These are phyloP conservation scores for Cutaneotrichosporon daszewskae DNA, from an alignment of 1,284 basidiomycete genomes.

Conservation along the genomic window DNA sequence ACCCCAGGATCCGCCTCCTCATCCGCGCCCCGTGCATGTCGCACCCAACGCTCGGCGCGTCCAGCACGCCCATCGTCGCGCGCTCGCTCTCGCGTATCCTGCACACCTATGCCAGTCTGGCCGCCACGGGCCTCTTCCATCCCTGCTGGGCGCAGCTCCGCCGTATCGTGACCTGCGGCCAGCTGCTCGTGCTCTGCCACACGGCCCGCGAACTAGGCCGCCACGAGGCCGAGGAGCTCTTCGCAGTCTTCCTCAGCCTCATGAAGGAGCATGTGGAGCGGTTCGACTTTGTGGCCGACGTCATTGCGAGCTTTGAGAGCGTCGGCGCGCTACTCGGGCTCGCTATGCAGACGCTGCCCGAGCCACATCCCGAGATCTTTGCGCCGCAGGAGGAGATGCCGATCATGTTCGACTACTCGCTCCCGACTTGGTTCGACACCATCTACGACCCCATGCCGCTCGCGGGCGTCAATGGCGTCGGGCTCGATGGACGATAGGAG, in stretches of 20 bases:
- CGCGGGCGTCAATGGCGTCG: too few species aligned
- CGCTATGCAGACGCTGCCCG: too few species aligned
- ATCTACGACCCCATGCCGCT: conserved; percentile 2
- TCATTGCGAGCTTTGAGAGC: conserved; percentile 15
- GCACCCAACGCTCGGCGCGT: conserved; percentile 17
- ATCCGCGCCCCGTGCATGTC: conserved; percentile 18
- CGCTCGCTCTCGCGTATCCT: conserved; percentile 22
- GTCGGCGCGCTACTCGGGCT: too few species aligned
- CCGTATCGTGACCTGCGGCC: conserved; percentile 23
- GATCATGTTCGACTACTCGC: conserved; percentile 17
- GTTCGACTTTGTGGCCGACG: conserved; percentile 15
- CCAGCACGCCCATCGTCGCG: conserved; percentile 17
- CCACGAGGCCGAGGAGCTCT: conserved; percentile 19
- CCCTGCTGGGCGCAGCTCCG: conserved; percentile 26
- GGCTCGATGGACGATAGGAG: too few species aligned
- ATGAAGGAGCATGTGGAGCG: conserved; percentile 12
- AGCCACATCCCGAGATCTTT: too few species aligned
- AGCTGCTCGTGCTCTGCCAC: conserved; percentile 24
- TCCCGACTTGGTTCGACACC: conserved; percentile 16
- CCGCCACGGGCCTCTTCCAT: conserved; percentile 13
- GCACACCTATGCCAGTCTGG: conserved; percentile 20
- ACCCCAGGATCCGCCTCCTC: conserved; percentile 24
- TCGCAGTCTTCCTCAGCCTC: conserved; percentile 12
- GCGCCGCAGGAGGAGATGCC: too few species aligned
- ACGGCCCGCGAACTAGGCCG: conserved; percentile 17